These are phyloP conservation scores for Parastagonospora avenae DNA, from an alignment of 2,329 filamentous ascomycete species.

Conservation along the genomic window DNA sequence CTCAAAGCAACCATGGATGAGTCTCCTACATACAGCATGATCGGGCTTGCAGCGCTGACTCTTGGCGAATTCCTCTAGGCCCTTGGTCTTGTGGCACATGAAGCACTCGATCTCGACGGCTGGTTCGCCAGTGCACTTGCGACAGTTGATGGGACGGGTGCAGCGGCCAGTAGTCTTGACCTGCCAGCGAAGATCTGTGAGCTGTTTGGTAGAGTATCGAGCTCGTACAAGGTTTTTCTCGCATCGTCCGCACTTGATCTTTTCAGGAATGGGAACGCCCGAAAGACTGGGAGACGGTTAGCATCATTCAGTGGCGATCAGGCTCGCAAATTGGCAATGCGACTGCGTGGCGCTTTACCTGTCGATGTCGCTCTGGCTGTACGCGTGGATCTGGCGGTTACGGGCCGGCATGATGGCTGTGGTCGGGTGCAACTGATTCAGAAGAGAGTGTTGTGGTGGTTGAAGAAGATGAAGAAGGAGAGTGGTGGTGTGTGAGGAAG, in stretches of 20 bases:
- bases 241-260: conserved; percentile 55
- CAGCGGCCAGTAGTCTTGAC: conserved; percentile 17
- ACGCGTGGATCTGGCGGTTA: conserved; percentile 9
- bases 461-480: not conserved
- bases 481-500: too few relatives aligned
- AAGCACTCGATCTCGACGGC: conserved; percentile 55
- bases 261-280: conserved; percentile 25
- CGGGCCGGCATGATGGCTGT: not conserved
- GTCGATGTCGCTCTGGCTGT: conserved; percentile 16
- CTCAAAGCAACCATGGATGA: conserved; percentile 26
- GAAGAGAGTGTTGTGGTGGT: not conserved
- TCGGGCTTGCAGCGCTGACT: conserved; percentile 54
- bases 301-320: not conserved
- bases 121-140: conserved; percentile 47
- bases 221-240: conserved; percentile 44
- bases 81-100: conserved; percentile 54
- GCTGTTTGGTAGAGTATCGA: conserved; percentile 56
- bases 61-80: conserved; percentile 57
- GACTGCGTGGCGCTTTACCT: conserved; percentile 2
- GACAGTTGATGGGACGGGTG: conserved; percentile 47
- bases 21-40: conserved; percentile 44
- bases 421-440: not conserved
- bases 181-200: conserved; percentile 39
- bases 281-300: conserved; percentile 18
- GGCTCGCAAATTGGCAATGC: not conserved